These are phyloP conservation scores for Gentiana straminea DNA, from an alignment of 257 asterid species.

Conservation along the genomic window DNA sequence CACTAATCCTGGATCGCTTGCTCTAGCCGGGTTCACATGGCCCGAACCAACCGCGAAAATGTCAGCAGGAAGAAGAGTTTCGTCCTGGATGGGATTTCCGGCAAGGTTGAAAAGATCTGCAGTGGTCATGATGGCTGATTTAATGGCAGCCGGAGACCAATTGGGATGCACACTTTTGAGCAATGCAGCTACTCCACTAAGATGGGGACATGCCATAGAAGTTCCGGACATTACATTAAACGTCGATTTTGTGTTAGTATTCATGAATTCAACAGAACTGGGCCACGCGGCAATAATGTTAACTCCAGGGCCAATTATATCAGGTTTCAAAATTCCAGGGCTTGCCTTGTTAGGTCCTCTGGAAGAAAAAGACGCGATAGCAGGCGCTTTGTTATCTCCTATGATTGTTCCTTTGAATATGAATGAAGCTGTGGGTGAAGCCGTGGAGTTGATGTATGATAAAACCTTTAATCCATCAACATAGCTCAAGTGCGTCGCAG, in stretches of 20 bases:
- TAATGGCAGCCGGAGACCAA: conserved; percentile 23
- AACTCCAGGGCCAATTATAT: conserved; percentile 20
- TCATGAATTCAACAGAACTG: background rate
- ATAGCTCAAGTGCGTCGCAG: conserved; percentile 5
- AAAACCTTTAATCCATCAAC: background rate
- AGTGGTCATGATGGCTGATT: conserved; percentile 21
- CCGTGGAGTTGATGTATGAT: conserved; percentile 1
- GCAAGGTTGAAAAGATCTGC: conserved; percentile 13
- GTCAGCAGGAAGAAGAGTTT: conserved; percentile 1
- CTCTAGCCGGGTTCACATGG: conserved; percentile 12
- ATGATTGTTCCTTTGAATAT: conserved; percentile 9
- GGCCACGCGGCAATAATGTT: conserved; percentile 23
- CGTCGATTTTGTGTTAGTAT: conserved; percentile 5
- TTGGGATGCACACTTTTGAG: conserved; percentile 15
- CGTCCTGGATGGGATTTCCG: conserved; percentile 6
- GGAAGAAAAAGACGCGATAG: conserved; percentile 11
- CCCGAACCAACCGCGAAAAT: conserved; percentile 15
- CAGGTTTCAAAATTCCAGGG: conserved; percentile 24
- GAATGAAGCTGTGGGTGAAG: background rate
- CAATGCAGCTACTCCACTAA: conserved; percentile 20
- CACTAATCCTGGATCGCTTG: conserved; percentile 17
- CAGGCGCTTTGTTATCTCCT: conserved; percentile 4
- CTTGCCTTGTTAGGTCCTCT: conserved; percentile 10
- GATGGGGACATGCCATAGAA: conserved; percentile 25
- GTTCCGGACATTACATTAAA: conserved; percentile 17